phyloP scores from a whole-genome alignment of 306 rosid species.

The Delonix regia region DNA sequence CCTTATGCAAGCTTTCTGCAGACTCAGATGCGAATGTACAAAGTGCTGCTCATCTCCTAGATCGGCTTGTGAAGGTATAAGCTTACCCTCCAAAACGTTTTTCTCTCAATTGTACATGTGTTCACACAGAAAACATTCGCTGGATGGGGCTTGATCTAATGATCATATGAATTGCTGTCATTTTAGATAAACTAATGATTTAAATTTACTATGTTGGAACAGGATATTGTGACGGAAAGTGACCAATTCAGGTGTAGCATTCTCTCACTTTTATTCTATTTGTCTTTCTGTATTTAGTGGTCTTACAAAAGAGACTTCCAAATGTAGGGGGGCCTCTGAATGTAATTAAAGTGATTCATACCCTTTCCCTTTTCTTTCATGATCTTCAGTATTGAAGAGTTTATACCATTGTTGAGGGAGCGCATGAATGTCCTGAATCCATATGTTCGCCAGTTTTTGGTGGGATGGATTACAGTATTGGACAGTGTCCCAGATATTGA shows the following conservation, averaged over 20 bases:
- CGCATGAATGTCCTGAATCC: conserved; percentile 98
- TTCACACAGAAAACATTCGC: neutral
- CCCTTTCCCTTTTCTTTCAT: conserved; percentile 32
- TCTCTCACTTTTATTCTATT: conserved; percentile 35
- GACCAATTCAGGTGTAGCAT: conserved; percentile 88
- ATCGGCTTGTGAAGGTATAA: conserved; percentile 93
- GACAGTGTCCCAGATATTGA: conserved; percentile 98
- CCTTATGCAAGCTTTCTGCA: conserved; percentile 97
- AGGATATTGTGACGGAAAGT: conserved; percentile 99
- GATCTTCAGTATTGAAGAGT: conserved; percentile 87
- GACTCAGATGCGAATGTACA: conserved; percentile 94
- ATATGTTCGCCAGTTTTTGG: conserved; percentile 97
- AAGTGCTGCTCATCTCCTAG: conserved; percentile 98
- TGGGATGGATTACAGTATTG: conserved; percentile 98
- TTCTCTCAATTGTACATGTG: conserved; percentile 10
- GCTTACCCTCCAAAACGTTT: conserved; percentile 7
- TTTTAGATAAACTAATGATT: conserved; percentile 26
- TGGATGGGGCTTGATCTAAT: conserved; percentile 11
- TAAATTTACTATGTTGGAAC: conserved; percentile 50
- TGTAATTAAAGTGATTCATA: conserved; percentile 29
- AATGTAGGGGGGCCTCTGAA: conserved; percentile 30
- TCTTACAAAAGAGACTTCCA: conserved; percentile 16
- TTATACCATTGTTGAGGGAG: conserved; percentile 97
- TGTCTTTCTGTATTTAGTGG: conserved; percentile 17
- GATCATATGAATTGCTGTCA: conserved; percentile 27